Conservation (phyloP, 768 basidiomycete species). For the Suillus brevipes region DNA sequence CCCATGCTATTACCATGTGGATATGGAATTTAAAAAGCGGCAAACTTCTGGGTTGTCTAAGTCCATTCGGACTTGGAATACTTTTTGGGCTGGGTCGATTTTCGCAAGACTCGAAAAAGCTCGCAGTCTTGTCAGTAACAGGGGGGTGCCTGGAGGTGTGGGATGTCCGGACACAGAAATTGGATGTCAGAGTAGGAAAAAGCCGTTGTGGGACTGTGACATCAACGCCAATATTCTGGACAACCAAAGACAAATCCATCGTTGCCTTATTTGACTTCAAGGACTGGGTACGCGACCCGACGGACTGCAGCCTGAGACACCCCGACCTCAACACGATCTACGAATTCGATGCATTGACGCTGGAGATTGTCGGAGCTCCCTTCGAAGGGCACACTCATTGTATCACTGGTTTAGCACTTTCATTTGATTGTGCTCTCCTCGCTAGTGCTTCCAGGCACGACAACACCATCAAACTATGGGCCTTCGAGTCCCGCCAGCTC, state of each 20-base stretch:
- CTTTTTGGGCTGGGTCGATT: not conserved
- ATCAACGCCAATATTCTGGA: not conserved
- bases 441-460: not conserved
- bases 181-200: not conserved
- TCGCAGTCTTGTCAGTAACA: not conserved
- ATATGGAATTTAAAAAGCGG: slow-evolving; percentile 1
- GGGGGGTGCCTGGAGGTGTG: not conserved
- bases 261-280: not conserved
- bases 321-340: not conserved
- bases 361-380: not conserved
- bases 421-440: not conserved
- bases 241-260: not conserved
- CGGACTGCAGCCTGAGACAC: no score
- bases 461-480: not conserved
- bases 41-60: not conserved
- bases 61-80: not conserved
- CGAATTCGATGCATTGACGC: not conserved
- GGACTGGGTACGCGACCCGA: no score
- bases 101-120: not conserved
- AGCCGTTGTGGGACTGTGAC: not conserved
- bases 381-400: not conserved
- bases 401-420: not conserved
- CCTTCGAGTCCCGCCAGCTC: slow-evolving; percentile 1
- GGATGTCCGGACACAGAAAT: not conserved
- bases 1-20: not conserved